Percentiles rank a stretch among this genome's conserved stretches.
Conservation (phyloP, 306 rosid genomes). For the Urtica urens region DNA sequence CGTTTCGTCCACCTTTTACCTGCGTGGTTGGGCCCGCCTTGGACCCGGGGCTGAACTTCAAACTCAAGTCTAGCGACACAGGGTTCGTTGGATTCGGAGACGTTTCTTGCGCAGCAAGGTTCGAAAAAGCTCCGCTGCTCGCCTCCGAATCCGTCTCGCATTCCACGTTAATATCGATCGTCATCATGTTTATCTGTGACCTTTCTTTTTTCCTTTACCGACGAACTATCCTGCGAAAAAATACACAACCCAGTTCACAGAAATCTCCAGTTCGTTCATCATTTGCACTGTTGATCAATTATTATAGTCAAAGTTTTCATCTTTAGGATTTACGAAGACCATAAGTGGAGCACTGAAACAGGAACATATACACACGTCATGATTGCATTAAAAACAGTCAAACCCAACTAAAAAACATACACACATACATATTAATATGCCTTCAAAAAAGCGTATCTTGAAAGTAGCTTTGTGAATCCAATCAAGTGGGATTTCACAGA, state of each 20-base stretch:
- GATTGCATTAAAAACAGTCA: too few species aligned
- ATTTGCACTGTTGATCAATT: too few species aligned
- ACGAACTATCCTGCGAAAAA: too few species aligned
- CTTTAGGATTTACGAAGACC: too few species aligned
- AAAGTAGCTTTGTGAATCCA: background rate
- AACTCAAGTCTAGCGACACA: constrained; percentile 51
- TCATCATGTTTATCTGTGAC: constrained; percentile 36
- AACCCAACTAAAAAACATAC: too few species aligned
- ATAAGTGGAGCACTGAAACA: background rate
- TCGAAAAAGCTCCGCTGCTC: constrained; percentile 37
- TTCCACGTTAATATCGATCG: constrained; percentile 49
- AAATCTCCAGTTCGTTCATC: too few species aligned
- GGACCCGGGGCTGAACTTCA: constrained; percentile 28
- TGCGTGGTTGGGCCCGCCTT: constrained; percentile 33
- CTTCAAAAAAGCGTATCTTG: too few species aligned
- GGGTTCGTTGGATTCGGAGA: constrained; percentile 40
- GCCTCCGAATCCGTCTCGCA: constrained; percentile 34
- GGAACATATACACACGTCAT: background rate
- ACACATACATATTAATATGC: too few species aligned
- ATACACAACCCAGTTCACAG: too few species aligned
- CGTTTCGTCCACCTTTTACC: constrained; percentile 27
- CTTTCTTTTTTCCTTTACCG: background rate
- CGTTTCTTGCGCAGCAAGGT: constrained; percentile 28
- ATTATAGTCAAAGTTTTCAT: too few species aligned
- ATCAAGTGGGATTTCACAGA: constrained; percentile 1